Conservation (phyloP, 257 asterid genomes). For the Echites panduratus region DNA sequence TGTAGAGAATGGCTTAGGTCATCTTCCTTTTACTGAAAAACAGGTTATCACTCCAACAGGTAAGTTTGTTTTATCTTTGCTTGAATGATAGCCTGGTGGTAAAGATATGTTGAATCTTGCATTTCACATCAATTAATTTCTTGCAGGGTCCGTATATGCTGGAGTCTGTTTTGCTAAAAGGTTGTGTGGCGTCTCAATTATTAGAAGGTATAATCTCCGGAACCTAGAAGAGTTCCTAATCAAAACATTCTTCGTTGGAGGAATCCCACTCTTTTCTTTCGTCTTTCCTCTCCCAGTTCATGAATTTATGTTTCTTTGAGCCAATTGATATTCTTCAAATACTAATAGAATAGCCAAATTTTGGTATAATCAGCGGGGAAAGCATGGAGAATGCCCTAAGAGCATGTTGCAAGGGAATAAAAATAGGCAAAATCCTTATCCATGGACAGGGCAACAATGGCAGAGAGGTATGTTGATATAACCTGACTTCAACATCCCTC, state of each 20-base stretch:
- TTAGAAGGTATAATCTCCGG: conserved; percentile 62
- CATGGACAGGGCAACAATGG: conserved; percentile 59
- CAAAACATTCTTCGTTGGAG: too few species aligned
- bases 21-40: conserved; percentile 92
- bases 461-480: conserved; percentile 46
- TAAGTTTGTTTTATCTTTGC: conserved; percentile 10
- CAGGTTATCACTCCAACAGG: conserved; percentile 94
- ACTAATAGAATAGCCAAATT: neutral
- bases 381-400: conserved; percentile 97
- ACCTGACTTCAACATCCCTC: neutral
- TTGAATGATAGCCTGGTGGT: neutral
- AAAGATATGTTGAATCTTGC: neutral
- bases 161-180: conserved; percentile 85
- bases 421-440: conserved; percentile 86
- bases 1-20: conserved; percentile 94
- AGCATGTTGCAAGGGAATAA: conserved; percentile 94
- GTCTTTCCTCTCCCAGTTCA: neutral
- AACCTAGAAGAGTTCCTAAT: neutral
- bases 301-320: neutral
- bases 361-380: conserved; percentile 63
- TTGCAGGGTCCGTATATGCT: conserved; percentile 69
- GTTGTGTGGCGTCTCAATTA: conserved; percentile 83
- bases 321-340: neutral
- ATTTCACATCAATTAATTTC: conserved; percentile 3
- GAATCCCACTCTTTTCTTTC: too few species aligned